phyloP scores from a whole-genome alignment of 257 asterid species.

The Scutellaria barbata region DNA sequence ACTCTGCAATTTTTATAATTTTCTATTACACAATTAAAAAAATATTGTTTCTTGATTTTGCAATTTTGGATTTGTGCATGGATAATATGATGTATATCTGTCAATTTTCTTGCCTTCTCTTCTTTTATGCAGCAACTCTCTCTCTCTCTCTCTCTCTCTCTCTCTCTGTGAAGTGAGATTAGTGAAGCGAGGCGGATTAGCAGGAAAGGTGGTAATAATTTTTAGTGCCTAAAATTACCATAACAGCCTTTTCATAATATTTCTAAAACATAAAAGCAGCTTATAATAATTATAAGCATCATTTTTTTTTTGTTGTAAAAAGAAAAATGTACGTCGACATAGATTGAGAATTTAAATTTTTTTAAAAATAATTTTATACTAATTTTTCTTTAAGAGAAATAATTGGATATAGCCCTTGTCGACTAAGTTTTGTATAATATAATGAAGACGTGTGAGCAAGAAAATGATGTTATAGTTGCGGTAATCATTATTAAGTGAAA shows the following conservation, averaged over 20 bases:
- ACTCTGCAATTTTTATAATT: neutral
- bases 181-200: constrained; percentile 28
- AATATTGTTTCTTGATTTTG: constrained; percentile 11
- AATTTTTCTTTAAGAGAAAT: too few species aligned
- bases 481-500: neutral
- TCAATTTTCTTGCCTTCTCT: neutral
- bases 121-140: constrained; percentile 4
- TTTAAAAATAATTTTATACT: too few species aligned
- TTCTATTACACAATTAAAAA: too few species aligned
- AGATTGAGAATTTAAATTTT: too few species aligned
- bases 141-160: neutral
- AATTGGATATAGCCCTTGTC: neutral
- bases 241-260: neutral
- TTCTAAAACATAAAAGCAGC: too few species aligned
- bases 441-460: neutral
- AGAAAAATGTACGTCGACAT: neutral
- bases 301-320: neutral
- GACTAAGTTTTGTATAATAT: neutral
- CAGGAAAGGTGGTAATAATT: constrained; percentile 9
- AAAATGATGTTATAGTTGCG: neutral
- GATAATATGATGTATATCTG: neutral
- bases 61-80: constrained; percentile 20
- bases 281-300: neutral
- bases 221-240: constrained; percentile 15
- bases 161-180: constrained; percentile 3